These are phyloP conservation scores for Ceratocystiopsis minuta DNA, from an alignment of 2,329 filamentous ascomycete genomes.

Conservation along the genomic window DNA sequence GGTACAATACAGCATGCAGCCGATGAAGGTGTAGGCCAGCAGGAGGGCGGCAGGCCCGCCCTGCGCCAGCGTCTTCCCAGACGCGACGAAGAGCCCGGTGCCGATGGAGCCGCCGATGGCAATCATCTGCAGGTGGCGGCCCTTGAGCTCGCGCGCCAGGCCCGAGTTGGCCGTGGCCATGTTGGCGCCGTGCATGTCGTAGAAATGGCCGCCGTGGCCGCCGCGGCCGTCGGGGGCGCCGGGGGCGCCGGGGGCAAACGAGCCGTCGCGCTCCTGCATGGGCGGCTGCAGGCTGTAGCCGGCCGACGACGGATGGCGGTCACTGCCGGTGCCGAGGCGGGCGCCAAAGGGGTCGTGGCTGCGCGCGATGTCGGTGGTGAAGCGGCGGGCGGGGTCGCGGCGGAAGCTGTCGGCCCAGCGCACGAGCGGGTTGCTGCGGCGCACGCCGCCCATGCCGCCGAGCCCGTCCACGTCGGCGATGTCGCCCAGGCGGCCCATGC, in stretches of 20 bases:
- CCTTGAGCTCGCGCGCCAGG: constrained; percentile 61
- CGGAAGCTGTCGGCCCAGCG: constrained; percentile 44
- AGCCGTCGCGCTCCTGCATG: not conserved
- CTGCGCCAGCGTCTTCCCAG: constrained; percentile 48
- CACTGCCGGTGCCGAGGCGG: not conserved
- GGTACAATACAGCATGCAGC: constrained; percentile 78
- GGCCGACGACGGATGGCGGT: not conserved
- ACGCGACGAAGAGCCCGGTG: constrained; percentile 78
- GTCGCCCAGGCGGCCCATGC: not conserved
- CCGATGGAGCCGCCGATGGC: constrained; percentile 86
- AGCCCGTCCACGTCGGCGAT: constrained; percentile 1
- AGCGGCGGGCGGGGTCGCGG: constrained; percentile 34
- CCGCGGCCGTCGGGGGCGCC: not conserved
- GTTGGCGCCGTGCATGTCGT: constrained; percentile 38
- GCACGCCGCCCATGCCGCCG: constrained; percentile 2
- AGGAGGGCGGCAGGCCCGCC: constrained; percentile 66
- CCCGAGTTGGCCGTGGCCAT: constrained; percentile 60
- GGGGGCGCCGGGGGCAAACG: not conserved
- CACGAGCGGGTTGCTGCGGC: constrained; percentile 3
- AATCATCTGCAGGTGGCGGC: constrained; percentile 89
- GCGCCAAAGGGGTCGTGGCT: too few relatives aligned
- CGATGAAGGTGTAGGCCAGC: constrained; percentile 62
- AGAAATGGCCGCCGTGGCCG: constrained; percentile 25
- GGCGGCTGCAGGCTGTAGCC: constrained; percentile 3
- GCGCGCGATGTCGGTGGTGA: constrained; percentile 22